Base-by-base conservation (phyloP, 176 grass and related monocot genomes). In the Musa troglodytarum region DNA sequence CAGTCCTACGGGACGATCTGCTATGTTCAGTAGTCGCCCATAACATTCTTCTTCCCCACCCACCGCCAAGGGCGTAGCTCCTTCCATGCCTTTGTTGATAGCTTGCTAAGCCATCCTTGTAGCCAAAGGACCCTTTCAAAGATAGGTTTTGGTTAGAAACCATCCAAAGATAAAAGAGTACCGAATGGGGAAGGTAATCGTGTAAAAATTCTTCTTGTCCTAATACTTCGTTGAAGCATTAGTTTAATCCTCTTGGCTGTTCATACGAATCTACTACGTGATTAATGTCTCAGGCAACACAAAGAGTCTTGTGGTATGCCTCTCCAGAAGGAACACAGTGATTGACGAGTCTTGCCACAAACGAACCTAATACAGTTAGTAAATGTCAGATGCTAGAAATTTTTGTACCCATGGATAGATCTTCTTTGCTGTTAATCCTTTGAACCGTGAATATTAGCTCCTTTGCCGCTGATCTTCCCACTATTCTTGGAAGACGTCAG, bases 61-160 rank as follows among this genome's bases (percentile, higher is more conserved):
- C 75, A 94, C 71, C 25, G 90, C 82, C 12, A 82, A 71, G 14
- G 81, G 34, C 19, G 91, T 76, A 59, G 84, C 76, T 61, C 86
- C 65, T 56, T 99, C 95, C 65, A 83, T 72, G 4, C 90, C 95
- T 77, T 82, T 58, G 63, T 91, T 77, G 61, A 99, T 88, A 13
- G 90, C 90, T 76, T 87, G 88, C 83, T 99, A 94, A n/a, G 90
- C 95, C 90, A 94, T 89, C 79, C 82, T 89, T 78, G 94, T 68
- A 4, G 95, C 90, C 73, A 94, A 34, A 2, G 88, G 95, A 58
- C 95, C 95, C 95, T 99, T 51, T 4, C 78, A 80, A 76, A 26
- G 68, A 12, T n/a, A 69, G 2, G 20, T 16, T 2, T 11, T 65
- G 59, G 12, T 26, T 15, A 9, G 12, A 20, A 51, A 66, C 17